Base-by-base conservation (phyloP, 2,329 filamentous ascomycete genomes). In the Chaetomium globosum region DNA sequence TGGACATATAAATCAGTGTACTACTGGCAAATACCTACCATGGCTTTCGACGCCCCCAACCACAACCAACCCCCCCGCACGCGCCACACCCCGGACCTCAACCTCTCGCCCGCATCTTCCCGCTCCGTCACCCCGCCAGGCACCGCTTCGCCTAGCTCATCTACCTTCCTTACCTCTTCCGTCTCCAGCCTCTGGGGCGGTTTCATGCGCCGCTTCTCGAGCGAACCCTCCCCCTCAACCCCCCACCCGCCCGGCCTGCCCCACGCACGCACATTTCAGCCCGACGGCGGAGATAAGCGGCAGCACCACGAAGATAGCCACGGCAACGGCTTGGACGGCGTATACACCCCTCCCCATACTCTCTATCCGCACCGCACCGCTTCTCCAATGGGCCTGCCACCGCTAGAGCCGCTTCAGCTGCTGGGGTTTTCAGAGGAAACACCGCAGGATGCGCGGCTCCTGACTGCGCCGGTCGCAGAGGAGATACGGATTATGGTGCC, bases 401-500 rank as follows among this genome's bases (percentile, higher is more conserved):
- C 93, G 0, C 85, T 98, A 58, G 93, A 94, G 64, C 92, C 94
- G 0, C 79, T 98, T 26, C 81, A 83, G 4, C 83, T 98, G 43
- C 78, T 81, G 26, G 90, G 90, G 46, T 92, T 89, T 77, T 81
- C 82, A 65, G 78, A 81, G 1, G 83, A 82, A 71, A 92, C 89
- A 3, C 79, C 82, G 21, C 71, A 78, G 21, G 83, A 82, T 43
- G 87, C 87, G 55, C 85, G 86, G 70, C 81, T 98, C 61, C 82
- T 99, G 63, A 89, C 84, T 21, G 80, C 82, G 58, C 84, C 87
- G 12, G 81, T 98, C 33, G 95, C 94, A 2, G 95, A 98, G 79
- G 95, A 98, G 80, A 97, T 98, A 64, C 85, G 95, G 56, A 85
- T 96, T 48, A 88, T 98, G 73, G 81, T 98, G 26, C 95, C 95